Evolutionary conservation across 495 filamentous ascomycete genomes (phyloP).

Genomic region (Talaromyces ruber): DNA sequence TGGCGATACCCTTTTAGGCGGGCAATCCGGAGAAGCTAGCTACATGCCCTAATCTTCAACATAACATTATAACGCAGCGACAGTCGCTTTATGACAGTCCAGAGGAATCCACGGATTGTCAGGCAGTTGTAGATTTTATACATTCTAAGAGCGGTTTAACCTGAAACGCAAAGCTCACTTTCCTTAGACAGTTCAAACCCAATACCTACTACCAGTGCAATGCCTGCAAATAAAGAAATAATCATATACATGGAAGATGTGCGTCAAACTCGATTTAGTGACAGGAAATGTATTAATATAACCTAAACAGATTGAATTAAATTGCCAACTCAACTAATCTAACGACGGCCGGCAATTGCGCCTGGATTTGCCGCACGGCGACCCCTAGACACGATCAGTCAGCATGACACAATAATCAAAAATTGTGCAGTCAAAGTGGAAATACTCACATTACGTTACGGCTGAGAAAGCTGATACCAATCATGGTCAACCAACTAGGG

Average conservation of each 20-base stretch:
- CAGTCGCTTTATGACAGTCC: neutral
- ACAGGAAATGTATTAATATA: slow-evolving; percentile 9
- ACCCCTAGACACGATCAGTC: slow-evolving; percentile 19
- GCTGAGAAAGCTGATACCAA: slow-evolving; percentile 72
- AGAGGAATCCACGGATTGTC: neutral
- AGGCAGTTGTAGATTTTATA: neutral
- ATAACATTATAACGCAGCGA: neutral
- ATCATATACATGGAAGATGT: neutral
- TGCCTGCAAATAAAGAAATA: neutral
- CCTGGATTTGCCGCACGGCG: slow-evolving; percentile 30
- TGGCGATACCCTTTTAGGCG: neutral
- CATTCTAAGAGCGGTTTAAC: neutral
- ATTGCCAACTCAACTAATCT: neutral
- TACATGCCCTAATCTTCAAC: neutral
- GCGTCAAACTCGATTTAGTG: neutral
- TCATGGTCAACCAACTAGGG: slow-evolving; percentile 70
- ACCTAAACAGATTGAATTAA: slow-evolving; percentile 6
- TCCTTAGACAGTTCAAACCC: neutral
- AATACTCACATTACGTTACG: slow-evolving; percentile 75
- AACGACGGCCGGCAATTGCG: slow-evolving; percentile 5
- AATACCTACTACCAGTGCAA: neutral
- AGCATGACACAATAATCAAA: slow-evolving; percentile 8
- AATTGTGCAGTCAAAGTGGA: neutral
- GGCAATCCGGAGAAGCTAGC: neutral
- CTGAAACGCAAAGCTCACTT: neutral